These are phyloP conservation scores for Suhomyces faveliae DNA, from an alignment of 805 yeast species.

Conservation along the genomic window DNA sequence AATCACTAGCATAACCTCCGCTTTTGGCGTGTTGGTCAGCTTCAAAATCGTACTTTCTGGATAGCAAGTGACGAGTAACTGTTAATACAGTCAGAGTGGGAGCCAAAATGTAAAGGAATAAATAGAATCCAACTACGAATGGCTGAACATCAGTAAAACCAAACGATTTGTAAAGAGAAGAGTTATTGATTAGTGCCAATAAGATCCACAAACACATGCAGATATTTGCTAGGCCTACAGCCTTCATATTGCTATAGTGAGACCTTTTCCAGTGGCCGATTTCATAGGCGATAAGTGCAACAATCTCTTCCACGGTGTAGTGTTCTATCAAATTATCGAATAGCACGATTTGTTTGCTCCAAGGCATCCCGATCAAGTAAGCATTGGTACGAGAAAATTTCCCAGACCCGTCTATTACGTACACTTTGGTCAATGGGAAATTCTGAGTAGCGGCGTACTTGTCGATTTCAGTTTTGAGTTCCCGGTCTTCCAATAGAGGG, in stretches of 20 bases:
- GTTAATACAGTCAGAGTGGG: constrained; percentile 73
- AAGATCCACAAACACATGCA: constrained; percentile 69
- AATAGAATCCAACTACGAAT: constrained; percentile 72
- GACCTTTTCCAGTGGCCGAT: constrained; percentile 96
- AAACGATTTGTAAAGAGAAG: constrained; percentile 72
- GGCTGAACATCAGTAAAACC: constrained; percentile 72
- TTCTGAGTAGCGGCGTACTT: constrained; percentile 67
- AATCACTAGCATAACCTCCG: constrained; percentile 66
- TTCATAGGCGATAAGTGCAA: constrained; percentile 97
- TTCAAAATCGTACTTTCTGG: constrained; percentile 88
- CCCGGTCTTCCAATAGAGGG: constrained; percentile 87
- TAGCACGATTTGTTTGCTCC: constrained; percentile 93
- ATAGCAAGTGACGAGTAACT: constrained; percentile 64
- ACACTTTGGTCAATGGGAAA: constrained; percentile 84
- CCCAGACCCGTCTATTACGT: constrained; percentile 92
- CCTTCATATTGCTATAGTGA: constrained; percentile 77
- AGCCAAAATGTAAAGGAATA: constrained; percentile 73
- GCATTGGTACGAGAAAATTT: constrained; percentile 97
- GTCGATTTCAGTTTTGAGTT: constrained; percentile 78
- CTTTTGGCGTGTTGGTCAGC: constrained; percentile 86
- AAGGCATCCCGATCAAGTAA: constrained; percentile 92
- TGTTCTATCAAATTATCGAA: constrained; percentile 88
- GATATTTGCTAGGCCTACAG: constrained; percentile 61
- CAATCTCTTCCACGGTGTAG: constrained; percentile 72
- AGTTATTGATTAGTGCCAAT: constrained; percentile 76